Evolutionary conservation across 257 asterid genomes (phyloP), one percentile per base, ranked within the genome.

Genomic region (Solanum gracilifrons): DNA sequence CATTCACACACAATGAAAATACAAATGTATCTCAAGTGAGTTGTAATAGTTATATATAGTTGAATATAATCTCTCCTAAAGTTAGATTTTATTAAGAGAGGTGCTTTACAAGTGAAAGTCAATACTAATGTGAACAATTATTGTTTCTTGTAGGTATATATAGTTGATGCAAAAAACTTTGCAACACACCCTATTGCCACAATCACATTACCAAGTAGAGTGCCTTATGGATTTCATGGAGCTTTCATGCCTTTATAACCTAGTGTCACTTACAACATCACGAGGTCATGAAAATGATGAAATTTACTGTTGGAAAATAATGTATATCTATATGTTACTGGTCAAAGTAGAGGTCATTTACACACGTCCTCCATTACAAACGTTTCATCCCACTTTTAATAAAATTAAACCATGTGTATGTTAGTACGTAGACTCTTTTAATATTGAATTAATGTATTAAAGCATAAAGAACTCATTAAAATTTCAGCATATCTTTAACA

Each of bases 211-310:
- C 92, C 92, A 20, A n/a, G 36, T 10, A 88, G 93, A 69, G 92
- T 90, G 84, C 92, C 93, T 5, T 89, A 90, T 43, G 92, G 92
- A 73, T 92, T 90, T 71, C 93, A 90, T 75, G 93, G 92, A 82
- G 69, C 82, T 15, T 91, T 89, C 58, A 33, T 86, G 86, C 32
- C 90, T 29, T 84, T 11, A 41, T 77, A 77, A 37, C 58, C 46
- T 29, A 75, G 5, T 75, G 83, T 48, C 23, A 48, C 23, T 73
- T 1, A 36, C 20, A 74, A 13, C 23, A 31, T 32, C 43, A 72
- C 3, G 43, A 72, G 41, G 77, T 31, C 23, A 20, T 13, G 77
- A 4, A 3, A 32, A 31, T 72, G 79, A 18, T 16, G 79, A 13
- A 72, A 72, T 32, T 32, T 72, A 32, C 29, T 4, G 13, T 23